Percentiles rank a stretch among this genome's conserved stretches.
Evolutionary conservation across 805 yeast genomes (phyloP).

Genomic region (Yarrowia osloensis): DNA sequence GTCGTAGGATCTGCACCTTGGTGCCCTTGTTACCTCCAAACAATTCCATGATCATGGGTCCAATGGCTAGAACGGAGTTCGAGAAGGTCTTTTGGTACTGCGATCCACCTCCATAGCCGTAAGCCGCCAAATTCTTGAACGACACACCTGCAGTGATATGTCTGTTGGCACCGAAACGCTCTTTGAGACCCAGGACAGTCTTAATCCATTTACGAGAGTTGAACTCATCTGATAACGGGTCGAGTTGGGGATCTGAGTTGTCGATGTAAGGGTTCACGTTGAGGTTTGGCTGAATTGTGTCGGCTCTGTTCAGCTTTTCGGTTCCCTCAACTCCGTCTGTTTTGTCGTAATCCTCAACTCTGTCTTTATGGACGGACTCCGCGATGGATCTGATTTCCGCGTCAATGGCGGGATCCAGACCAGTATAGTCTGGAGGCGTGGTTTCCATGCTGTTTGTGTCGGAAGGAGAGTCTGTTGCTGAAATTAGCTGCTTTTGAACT

Average conservation of each 20-base stretch:
- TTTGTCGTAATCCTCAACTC: neutral
- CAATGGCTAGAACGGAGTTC: conserved; percentile 50
- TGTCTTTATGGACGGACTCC: neutral
- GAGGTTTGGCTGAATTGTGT: neutral
- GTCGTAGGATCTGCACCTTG: conserved; percentile 47
- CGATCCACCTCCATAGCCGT: conserved; percentile 60
- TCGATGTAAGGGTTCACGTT: conserved; percentile 38
- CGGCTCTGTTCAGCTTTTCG: neutral
- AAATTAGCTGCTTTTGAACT: neutral
- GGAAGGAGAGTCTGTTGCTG: too few relatives aligned
- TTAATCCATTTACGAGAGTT: conserved; percentile 63
- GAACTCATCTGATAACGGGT: conserved; percentile 61
- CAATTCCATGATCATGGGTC: conserved; percentile 38
- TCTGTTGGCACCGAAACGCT: conserved; percentile 37
- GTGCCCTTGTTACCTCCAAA: conserved; percentile 39
- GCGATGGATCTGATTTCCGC: conserved; percentile 15
- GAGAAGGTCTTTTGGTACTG: conserved; percentile 64
- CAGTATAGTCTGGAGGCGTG: conserved; percentile 6
- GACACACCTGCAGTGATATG: conserved; percentile 56
- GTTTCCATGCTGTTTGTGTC: neutral
- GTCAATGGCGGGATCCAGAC: conserved; percentile 8
- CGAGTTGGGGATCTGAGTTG: conserved; percentile 49
- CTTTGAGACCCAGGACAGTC: conserved; percentile 51
- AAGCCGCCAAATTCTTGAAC: conserved; percentile 59
- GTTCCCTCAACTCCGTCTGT: neutral